Percentiles rank a stretch among this genome's conserved stretches.
These are phyloP conservation scores for Ogataea pini DNA, from an alignment of 805 yeast species.

Conservation along the genomic window DNA sequence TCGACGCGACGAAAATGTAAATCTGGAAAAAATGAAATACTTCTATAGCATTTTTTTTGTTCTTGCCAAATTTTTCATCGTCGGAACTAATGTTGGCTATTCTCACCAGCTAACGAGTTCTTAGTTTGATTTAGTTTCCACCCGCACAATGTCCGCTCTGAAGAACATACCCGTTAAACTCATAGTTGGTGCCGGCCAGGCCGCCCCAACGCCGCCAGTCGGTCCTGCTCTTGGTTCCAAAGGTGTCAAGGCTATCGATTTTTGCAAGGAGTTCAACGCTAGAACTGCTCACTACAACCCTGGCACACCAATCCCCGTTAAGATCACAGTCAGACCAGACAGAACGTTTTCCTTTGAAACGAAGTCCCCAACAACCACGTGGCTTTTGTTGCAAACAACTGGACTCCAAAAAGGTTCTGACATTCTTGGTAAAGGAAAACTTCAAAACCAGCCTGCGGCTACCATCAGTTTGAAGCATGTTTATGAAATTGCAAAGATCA, in stretches of 20 bases:
- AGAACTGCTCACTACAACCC: slow-evolving; percentile 85
- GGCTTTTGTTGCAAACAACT: slow-evolving; percentile 79
- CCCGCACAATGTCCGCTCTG: slow-evolving; percentile 31
- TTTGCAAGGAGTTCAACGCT: slow-evolving; percentile 97
- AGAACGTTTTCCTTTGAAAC: slow-evolving; percentile 82
- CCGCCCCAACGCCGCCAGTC: slow-evolving; percentile 98
- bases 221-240: slow-evolving; percentile 99
- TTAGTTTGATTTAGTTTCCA: too few species aligned
- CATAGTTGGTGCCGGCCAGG: slow-evolving; percentile 95
- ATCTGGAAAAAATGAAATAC: too few species aligned
- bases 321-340: slow-evolving; percentile 87
- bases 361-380: slow-evolving; percentile 91
- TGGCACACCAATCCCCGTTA: slow-evolving; percentile 87
- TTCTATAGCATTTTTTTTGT: too few species aligned
- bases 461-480: slow-evolving; percentile 77
- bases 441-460: slow-evolving; percentile 31
- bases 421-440: slow-evolving; percentile 65
- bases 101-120: too few species aligned
- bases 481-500: slow-evolving; percentile 92
- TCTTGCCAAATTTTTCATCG: too few species aligned
- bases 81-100: too few species aligned
- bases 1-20: not conserved
- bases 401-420: slow-evolving; percentile 79
- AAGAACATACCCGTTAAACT: slow-evolving; percentile 79
- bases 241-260: slow-evolving; percentile 98